Conservation (phyloP, 169 alveolate genomes). For the Plasmodium cynomolgi region DNA sequence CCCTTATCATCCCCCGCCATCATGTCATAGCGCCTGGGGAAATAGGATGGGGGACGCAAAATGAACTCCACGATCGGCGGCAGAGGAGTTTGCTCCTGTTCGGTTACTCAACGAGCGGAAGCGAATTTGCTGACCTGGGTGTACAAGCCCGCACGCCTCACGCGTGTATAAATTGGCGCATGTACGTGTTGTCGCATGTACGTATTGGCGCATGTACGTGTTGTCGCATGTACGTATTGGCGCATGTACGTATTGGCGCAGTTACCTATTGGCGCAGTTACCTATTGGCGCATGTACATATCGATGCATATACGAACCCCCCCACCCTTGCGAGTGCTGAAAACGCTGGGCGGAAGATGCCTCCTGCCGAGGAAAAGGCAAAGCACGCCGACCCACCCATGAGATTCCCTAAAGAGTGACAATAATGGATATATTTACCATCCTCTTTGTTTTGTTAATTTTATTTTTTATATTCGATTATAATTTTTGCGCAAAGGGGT, state of each 20-base stretch:
- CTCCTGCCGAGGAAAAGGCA: neutral
- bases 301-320: neutral
- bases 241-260: neutral
- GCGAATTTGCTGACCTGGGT: neutral
- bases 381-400: neutral
- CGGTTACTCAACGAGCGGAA: neutral
- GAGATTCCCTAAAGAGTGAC: neutral
- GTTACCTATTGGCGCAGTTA: neutral
- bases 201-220: neutral
- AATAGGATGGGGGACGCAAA: neutral
- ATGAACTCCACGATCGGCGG: neutral
- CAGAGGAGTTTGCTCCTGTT: neutral
- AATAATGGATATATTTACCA: constrained; percentile 42
- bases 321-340: neutral
- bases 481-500: constrained; percentile 51
- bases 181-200: neutral
- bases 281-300: neutral
- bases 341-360: neutral
- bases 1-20: neutral
- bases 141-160: neutral
- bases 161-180: neutral
- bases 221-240: neutral
- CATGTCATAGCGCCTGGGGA: neutral
- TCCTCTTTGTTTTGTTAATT: constrained; percentile 6
- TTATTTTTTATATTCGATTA: constrained; percentile 34